phyloP scores from a whole-genome alignment of 164 flowering plant genomes.

The Vitis rupestris region DNA sequence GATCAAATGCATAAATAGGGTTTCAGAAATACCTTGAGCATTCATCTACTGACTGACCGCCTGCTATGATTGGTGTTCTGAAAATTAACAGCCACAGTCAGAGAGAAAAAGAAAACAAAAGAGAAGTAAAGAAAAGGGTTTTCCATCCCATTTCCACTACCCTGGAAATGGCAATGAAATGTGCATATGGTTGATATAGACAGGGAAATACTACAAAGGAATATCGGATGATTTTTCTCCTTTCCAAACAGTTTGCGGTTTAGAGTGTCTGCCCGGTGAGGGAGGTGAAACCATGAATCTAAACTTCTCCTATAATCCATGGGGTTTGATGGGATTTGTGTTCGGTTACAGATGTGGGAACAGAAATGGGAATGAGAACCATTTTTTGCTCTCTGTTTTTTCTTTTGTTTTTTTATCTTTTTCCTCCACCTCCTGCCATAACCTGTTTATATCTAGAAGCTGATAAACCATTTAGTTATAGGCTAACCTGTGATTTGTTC shows the following conservation, averaged over 20 bases:
- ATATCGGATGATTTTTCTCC: neutral
- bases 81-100: neutral
- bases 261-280: neutral
- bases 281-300: neutral
- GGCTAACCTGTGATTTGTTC: conserved; percentile 18
- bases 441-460: conserved; percentile 20
- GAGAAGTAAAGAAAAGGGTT: neutral
- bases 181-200: conserved; percentile 15
- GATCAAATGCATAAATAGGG: neutral
- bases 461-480: conserved; percentile 15
- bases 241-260: neutral
- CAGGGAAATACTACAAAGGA: conserved; percentile 4
- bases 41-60: neutral
- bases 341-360: too few relatives aligned
- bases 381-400: neutral
- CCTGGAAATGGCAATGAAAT: conserved; percentile 11
- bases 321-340: too few relatives aligned
- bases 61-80: conserved; percentile 20
- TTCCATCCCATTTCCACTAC: conserved; percentile 3
- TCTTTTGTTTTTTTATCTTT: neutral
- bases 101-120: too few relatives aligned
- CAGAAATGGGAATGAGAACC: neutral
- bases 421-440: conserved; percentile 12
- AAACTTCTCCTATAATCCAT: too few relatives aligned
- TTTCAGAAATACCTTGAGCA: conserved; percentile 15